These are phyloP conservation scores for Daphne laureola DNA, from an alignment of 441 rosid species.

Conservation along the genomic window DNA sequence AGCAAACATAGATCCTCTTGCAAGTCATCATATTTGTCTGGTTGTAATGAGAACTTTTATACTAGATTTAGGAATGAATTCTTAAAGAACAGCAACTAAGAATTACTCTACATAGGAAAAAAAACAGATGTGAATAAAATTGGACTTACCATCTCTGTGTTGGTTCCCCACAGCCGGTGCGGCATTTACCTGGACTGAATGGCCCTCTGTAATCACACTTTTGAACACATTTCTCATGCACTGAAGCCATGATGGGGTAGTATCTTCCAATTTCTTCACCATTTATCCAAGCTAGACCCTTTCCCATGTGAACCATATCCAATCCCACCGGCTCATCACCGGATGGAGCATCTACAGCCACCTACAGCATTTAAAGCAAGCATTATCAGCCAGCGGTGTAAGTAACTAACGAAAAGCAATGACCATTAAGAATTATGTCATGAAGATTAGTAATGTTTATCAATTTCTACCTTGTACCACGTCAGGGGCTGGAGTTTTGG, in stretches of 20 bases:
- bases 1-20: no score
- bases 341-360: constrained; percentile 57
- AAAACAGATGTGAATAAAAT: background rate
- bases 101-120: background rate
- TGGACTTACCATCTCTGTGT: constrained; percentile 81
- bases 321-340: constrained; percentile 87
- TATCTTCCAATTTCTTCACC: constrained; percentile 95
- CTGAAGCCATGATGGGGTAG: constrained; percentile 56
- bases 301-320: constrained; percentile 91
- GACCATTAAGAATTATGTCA: no score
- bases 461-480: constrained; percentile 77
- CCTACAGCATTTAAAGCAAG: constrained; percentile 32
- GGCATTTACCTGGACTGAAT: constrained; percentile 73
- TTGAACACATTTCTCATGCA: constrained; percentile 41
- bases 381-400: no score
- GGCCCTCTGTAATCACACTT: constrained; percentile 83
- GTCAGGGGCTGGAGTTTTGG: constrained; percentile 75
- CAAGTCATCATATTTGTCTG: no score
- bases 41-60: no score
- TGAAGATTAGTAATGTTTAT: constrained; percentile 5
- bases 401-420: no score
- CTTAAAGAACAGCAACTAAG: background rate
- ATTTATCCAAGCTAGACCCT: constrained; percentile 95
- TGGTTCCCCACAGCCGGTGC: constrained; percentile 86
- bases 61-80: no score